phyloP scores from a whole-genome alignment of 805 yeast species.

The Torulaspora franciscae region DNA sequence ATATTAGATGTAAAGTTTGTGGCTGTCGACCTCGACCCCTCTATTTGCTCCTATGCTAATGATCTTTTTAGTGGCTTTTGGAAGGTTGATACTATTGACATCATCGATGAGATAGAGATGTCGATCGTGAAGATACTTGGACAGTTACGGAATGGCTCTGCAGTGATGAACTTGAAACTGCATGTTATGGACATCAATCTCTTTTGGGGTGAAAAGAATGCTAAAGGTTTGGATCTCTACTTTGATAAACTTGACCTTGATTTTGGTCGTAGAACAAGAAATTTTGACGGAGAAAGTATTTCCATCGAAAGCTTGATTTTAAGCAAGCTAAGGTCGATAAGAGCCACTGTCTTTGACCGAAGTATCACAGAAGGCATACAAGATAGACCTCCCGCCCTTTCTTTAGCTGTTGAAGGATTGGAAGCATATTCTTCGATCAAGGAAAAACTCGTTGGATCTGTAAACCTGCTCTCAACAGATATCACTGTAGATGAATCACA shows the following conservation, averaged over 20 bases:
- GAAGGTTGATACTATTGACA: conserved; percentile 41
- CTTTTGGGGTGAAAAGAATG: conserved; percentile 20
- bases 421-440: conserved; percentile 30
- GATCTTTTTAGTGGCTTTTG: conserved; percentile 37
- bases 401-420: conserved; percentile 26
- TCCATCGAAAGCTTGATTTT: conserved; percentile 16
- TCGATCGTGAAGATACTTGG: conserved; percentile 48
- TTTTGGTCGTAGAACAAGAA: conserved; percentile 17
- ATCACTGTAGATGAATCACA: conserved; percentile 34
- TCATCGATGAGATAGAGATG: conserved; percentile 62
- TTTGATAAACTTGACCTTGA: conserved; percentile 25
- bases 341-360: conserved; percentile 19
- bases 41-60: conserved; percentile 37
- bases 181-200: conserved; percentile 19
- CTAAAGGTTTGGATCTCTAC: conserved; percentile 21
- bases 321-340: conserved; percentile 19
- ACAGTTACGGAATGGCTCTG: conserved; percentile 23
- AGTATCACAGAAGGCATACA: conserved; percentile 6
- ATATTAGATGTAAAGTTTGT: conserved; percentile 44
- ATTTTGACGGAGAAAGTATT: conserved; percentile 16
- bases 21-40: conserved; percentile 37
- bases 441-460: conserved; percentile 23
- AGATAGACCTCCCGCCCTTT: conserved; percentile 28
- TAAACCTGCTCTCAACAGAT: conserved; percentile 32
- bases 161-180: conserved; percentile 17